These are phyloP conservation scores for Coemansia sp. DNA, from an alignment of 192 early-diverging fungal species.

Conservation along the genomic window DNA sequence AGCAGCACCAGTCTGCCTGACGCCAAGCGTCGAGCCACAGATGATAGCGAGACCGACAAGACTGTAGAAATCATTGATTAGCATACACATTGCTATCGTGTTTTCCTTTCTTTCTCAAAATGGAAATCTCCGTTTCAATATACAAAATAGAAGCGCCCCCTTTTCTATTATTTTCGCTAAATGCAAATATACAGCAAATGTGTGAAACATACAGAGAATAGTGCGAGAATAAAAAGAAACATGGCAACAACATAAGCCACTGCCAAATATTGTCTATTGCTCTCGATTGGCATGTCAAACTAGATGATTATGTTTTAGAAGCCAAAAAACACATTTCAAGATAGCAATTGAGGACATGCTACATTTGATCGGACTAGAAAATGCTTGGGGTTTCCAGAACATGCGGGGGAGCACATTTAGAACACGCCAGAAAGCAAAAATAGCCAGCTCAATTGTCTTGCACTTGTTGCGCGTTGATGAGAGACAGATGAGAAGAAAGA, in stretches of 20 bases:
- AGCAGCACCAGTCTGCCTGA: neutral
- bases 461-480: neutral
- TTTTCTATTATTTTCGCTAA: too few species aligned
- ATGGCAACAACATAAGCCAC: neutral
- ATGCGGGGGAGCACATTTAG: neutral
- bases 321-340: too few species aligned
- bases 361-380: too few species aligned
- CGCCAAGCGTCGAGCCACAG: conserved; percentile 29
- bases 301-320: too few species aligned
- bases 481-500: neutral
- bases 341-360: too few species aligned
- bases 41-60: conserved; percentile 2
- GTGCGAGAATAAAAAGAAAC: neutral
- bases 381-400: too few species aligned
- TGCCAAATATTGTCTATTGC: too few species aligned
- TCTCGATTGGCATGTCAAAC: too few species aligned
- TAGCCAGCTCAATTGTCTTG: neutral
- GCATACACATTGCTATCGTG: neutral
- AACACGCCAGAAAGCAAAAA: too few species aligned
- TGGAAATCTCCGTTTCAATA: neutral
- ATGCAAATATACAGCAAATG: too few species aligned
- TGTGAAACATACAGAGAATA: neutral
- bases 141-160: neutral
- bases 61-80: neutral
- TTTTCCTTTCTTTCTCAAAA: neutral